Conservation (phyloP, 345 rosid species). For the Ailanthus altissimus region DNA sequence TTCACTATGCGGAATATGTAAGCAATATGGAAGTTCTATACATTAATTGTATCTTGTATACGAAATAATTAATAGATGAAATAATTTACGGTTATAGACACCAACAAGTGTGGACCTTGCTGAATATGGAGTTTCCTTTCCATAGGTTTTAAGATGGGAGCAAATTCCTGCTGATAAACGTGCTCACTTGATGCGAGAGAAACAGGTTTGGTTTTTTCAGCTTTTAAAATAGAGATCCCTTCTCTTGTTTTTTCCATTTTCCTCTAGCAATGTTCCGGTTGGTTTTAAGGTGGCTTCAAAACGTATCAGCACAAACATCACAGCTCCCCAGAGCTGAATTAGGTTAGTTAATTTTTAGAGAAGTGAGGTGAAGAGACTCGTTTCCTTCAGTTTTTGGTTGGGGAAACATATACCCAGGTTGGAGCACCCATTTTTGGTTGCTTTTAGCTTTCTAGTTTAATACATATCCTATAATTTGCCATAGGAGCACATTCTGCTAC, state of each 20-base stretch:
- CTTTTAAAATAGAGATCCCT: not conserved
- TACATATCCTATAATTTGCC: not conserved
- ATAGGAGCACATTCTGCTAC: not conserved
- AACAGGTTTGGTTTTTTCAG: conserved; percentile 64
- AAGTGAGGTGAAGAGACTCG: not conserved
- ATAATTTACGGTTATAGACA: conserved; percentile 3
- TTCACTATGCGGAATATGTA: conserved; percentile 86
- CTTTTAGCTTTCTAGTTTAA: not conserved
- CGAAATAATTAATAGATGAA: not conserved
- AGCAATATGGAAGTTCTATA: conserved; percentile 32
- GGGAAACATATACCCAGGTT: not conserved
- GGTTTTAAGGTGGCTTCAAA: not conserved
- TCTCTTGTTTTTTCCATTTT: not conserved
- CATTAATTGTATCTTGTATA: not conserved
- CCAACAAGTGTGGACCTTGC: not conserved
- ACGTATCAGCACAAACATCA: not conserved
- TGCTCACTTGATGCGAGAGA: conserved; percentile 82
- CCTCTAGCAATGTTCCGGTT: not conserved
- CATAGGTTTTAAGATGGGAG: conserved; percentile 85
- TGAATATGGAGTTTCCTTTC: conserved; percentile 4
- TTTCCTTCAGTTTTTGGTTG: not conserved
- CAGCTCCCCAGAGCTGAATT: not conserved
- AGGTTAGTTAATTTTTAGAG: not conserved
- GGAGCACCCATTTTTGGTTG: not conserved
- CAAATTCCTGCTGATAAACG: conserved; percentile 84